phyloP scores from a whole-genome alignment of 2,329 filamentous ascomycete species.

The Trichoderma afroharzianum region DNA sequence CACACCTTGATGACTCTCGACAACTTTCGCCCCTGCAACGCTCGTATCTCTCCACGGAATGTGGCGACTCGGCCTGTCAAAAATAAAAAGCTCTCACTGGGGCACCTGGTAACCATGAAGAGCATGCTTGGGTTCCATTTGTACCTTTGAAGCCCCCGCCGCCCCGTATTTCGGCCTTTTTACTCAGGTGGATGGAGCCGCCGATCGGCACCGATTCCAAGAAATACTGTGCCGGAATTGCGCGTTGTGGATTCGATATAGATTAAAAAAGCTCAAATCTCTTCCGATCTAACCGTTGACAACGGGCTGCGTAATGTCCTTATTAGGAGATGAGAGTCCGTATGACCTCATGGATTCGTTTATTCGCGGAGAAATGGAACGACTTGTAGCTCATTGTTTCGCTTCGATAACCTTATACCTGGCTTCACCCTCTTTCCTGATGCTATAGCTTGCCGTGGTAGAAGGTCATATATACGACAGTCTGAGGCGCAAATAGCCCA shows the following conservation, averaged over 20 bases:
- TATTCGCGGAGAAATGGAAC: background rate
- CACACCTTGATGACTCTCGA: background rate
- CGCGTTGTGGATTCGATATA: background rate
- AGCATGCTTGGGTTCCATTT: background rate
- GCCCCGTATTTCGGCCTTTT: background rate
- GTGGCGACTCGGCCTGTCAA: background rate
- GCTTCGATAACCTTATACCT: background rate
- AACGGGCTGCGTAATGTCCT: background rate
- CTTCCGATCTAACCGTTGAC: background rate
- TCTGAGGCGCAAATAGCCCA: background rate
- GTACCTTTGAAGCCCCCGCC: background rate
- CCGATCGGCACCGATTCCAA: background rate
- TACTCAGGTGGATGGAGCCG: background rate
- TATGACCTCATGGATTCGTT: background rate
- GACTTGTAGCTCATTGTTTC: background rate
- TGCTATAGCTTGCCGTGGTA: background rate
- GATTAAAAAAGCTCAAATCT: background rate
- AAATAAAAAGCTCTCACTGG: background rate
- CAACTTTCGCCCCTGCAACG: background rate
- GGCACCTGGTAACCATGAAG: background rate
- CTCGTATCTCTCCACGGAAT: background rate
- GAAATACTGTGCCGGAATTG: background rate
- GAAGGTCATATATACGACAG: background rate
- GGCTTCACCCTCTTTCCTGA: background rate
- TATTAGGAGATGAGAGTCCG: background rate